Base-by-base conservation (phyloP, 1,284 basidiomycete genomes). In the Baeospora myosura region DNA sequence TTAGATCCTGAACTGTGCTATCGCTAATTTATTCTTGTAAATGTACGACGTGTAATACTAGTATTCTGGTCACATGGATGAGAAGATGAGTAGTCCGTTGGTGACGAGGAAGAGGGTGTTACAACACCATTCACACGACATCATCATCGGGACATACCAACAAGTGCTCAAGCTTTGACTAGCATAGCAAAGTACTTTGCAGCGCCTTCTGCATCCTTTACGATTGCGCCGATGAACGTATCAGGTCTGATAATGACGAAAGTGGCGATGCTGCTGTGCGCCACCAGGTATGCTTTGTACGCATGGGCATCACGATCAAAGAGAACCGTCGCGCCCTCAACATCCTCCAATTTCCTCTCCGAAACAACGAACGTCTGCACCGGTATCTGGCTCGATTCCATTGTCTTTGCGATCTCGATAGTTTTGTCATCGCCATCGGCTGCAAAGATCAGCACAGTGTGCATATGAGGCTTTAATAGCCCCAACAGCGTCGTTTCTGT, bases 161-260 rank as follows among this genome's bases (percentile, higher is more conserved):
- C n/a, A n/a, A n/a, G n/a, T n/a, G n/a, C n/a, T n/a, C n/a, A n/a
- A n/a, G n/a, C n/a, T n/a, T n/a, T n/a, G n/a, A n/a, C n/a, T n/a
- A n/a, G n/a, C n/a, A n/a, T n/a, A n/a, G n/a, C 30, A 47, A 69
- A 65, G 44, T 71, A 28, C 26, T 28, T n/a, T n/a, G 8, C n/a
- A 8, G n/a, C 8, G 8, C 26, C 26, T 28, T 28, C 39, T 10
- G 26, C 18, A 5, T 11, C 18, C 6, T 23, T 26, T 21, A 41
- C 31, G 11, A 32, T 32, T 6, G 40, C 40, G 14, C 40, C 40
- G 4, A 41, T 11, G 23, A 33, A 17, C 4, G 29, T 31, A 25
- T 41, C 40, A n/a, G 40, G 40, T 11, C 40, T 28, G 21, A 41
- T 31, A 8, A 41, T 17, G 11, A 8, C 31, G 8, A 1, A 25